Base-by-base conservation (phyloP, 805 yeast genomes). In the Candida sithepensis region DNA sequence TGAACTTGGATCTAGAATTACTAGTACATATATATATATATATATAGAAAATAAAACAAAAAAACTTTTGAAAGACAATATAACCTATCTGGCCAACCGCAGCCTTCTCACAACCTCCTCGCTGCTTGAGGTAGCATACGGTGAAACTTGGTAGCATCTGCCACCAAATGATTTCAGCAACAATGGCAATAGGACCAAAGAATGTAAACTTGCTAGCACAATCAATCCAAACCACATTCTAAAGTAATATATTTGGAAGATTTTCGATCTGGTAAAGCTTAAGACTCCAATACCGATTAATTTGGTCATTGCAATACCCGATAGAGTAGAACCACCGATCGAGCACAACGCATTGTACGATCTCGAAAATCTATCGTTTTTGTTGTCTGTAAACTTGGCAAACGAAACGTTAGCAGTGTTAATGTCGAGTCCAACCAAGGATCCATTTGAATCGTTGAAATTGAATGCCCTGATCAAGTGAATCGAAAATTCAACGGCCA, bases 171-270 rank as follows among this genome's bases (percentile, higher is more conserved):
- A 67, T 22, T 88, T 75, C 36, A 92, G 70, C 23, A 85, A 63
- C 4, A 88, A 79, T 0, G 99, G 99, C 44, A 92, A 70, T 47
- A 92, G 78, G 34, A 87, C 74, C 44, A 92, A 72, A 3, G 94
- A 79, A 63, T 92, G 97, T 1, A 85, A 54, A 0, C 91, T 81
- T 1, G 96, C 96, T 47, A 87, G 71, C 1, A 85, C 51, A 8
- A 92, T 84, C 50, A 92, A 72, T 0, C 90, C 73, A 12, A 87
- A 68, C 98, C 98, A 92, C 97, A 92, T 91, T 51, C 96, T 71
- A 73, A 92, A 92, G 64, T 94, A 92, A 66, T 88, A 92, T 1
- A 92, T 79, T 55, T 89, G 95, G 65, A 92, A 94, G 26, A 92
- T 91, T 64, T 85, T 82, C 18, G 96, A 88, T 52, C 79, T 72